Evolutionary conservation across 441 rosid genomes (phyloP).

Genomic region (Cnidoscolus chayamansa): DNA sequence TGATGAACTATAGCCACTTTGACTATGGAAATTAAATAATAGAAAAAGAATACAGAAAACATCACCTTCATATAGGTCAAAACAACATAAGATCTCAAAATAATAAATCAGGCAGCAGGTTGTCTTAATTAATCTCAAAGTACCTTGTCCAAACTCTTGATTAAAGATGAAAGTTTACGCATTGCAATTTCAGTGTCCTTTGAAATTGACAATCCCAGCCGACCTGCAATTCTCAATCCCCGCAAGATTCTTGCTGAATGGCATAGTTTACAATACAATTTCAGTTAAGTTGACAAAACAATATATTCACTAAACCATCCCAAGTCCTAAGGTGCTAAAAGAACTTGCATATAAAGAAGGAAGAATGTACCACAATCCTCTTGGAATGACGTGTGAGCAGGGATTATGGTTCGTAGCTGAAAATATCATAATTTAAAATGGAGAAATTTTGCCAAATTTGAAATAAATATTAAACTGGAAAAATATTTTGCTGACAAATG

Average conservation of each 20-base stretch:
- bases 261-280: slow-evolving; percentile 12
- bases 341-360: slow-evolving; percentile 22
- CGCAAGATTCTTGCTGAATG: slow-evolving; percentile 85
- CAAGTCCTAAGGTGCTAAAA: slow-evolving; percentile 22
- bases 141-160: slow-evolving; percentile 65
- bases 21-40: neutral
- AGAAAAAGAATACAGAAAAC: neutral
- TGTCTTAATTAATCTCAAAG: slow-evolving; percentile 12
- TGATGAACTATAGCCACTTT: slow-evolving; percentile 4
- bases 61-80: neutral
- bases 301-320: slow-evolving; percentile 11
- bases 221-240: slow-evolving; percentile 89
- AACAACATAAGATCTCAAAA: slow-evolving; percentile 6
- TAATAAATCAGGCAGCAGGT: slow-evolving; percentile 15
- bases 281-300: slow-evolving; percentile 19
- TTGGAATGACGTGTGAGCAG: slow-evolving; percentile 70
- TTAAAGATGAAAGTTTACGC: slow-evolving; percentile 48
- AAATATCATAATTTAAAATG: slow-evolving; percentile 19
- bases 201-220: slow-evolving; percentile 65
- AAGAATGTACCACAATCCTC: slow-evolving; percentile 79
- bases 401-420: slow-evolving; percentile 74
- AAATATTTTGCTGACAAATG: slow-evolving; percentile 15
- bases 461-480: slow-evolving; percentile 17
- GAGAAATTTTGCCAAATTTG: slow-evolving; percentile 8
- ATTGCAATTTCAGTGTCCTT: slow-evolving; percentile 71